These are phyloP conservation scores for Zymoseptoria pseudotritici DNA, from an alignment of 2,329 filamentous ascomycete species.

Conservation along the genomic window DNA sequence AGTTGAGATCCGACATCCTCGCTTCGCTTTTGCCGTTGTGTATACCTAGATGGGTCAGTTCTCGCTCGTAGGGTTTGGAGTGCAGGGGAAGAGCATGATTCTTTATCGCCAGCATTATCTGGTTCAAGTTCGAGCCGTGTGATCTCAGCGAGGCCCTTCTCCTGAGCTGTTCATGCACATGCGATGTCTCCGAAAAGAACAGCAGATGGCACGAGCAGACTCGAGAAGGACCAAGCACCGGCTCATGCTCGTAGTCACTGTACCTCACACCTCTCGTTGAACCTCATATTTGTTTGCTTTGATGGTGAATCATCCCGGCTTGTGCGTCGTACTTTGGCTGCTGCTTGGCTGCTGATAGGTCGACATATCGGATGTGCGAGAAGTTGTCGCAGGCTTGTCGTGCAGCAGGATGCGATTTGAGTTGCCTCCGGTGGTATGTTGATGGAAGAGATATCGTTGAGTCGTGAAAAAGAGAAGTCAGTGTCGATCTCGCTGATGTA, in stretches of 20 bases:
- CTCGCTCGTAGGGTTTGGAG: constrained; percentile 2
- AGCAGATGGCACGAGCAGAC: background rate
- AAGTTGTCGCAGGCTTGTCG: background rate
- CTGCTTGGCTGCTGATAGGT: background rate
- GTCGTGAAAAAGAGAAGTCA: background rate
- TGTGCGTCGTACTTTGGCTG: constrained; percentile 9
- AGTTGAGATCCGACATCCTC: constrained; percentile 1
- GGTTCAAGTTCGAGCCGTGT: constrained; percentile 50
- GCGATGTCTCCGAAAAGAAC: background rate
- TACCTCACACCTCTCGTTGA: constrained; percentile 14
- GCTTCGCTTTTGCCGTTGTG: constrained; percentile 18
- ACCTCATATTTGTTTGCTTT: constrained; percentile 1
- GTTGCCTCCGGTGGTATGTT: background rate
- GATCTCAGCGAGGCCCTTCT: constrained; percentile 38
- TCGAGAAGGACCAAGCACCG: constrained; percentile 25
- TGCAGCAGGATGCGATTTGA: background rate
- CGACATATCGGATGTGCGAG: background rate
- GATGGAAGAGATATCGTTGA: background rate
- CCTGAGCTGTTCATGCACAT: background rate
- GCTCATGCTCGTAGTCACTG: constrained; percentile 28
- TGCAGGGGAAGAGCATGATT: constrained; percentile 40
- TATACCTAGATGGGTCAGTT: constrained; percentile 31
- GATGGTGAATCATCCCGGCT: constrained; percentile 12
- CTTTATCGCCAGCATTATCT: constrained; percentile 46
- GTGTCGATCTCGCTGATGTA: background rate